phyloP scores from a whole-genome alignment of 2,329 filamentous ascomycete genomes.

The Colletotrichum viniferum region DNA sequence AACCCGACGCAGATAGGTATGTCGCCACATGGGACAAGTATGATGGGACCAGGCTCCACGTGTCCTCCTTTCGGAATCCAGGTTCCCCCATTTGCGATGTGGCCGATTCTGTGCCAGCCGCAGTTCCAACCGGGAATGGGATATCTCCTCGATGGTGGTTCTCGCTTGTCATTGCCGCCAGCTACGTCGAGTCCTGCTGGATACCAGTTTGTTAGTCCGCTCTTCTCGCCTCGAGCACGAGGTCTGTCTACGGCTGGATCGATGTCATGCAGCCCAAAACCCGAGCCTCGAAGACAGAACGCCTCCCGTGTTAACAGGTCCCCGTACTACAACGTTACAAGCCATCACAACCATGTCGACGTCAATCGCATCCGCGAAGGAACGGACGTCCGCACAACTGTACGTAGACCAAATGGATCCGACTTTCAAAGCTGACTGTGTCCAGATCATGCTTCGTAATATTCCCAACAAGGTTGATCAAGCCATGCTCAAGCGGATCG shows the following conservation, averaged over 20 bases:
- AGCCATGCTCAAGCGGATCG: conserved; percentile 75
- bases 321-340: conserved; percentile 50
- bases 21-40: background rate
- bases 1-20: background rate
- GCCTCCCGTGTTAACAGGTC: conserved; percentile 50
- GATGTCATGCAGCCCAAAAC: conserved; percentile 32
- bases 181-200: background rate
- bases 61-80: conserved; percentile 21
- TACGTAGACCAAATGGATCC: conserved; percentile 40
- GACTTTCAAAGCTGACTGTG: background rate
- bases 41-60: background rate
- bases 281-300: conserved; percentile 53
- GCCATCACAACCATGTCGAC: conserved; percentile 67
- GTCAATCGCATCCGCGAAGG: conserved; percentile 65
- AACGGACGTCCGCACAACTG: conserved; percentile 76
- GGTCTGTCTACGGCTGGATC: background rate
- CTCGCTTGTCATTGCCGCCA: background rate
- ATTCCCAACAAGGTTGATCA: conserved; percentile 90
- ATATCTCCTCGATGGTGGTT: conserved; percentile 30
- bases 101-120: conserved; percentile 37
- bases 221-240: conserved; percentile 22
- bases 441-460: conserved; percentile 91
- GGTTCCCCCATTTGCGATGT: conserved; percentile 32
- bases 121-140: conserved; percentile 30
- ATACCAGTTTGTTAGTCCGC: conserved; percentile 24